These are phyloP conservation scores for Colletotrichum spinosum DNA, from an alignment of 2,329 filamentous ascomycete genomes.

Conservation along the genomic window DNA sequence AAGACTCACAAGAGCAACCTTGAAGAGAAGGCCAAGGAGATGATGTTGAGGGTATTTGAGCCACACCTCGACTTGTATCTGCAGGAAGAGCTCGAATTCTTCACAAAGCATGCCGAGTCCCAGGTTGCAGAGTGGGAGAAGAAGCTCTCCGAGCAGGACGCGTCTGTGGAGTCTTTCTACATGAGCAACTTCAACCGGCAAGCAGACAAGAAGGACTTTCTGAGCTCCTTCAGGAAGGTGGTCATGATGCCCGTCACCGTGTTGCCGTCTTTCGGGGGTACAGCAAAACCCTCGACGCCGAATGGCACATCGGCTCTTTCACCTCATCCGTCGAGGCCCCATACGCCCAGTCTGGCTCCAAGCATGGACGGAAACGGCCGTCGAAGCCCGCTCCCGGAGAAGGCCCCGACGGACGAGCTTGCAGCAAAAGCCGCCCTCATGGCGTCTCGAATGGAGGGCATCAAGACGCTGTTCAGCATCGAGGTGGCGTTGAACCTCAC, in stretches of 20 bases:
- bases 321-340: conserved; percentile 59
- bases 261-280: conserved; percentile 71
- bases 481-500: conserved; percentile 92
- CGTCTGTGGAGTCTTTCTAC: conserved; percentile 90
- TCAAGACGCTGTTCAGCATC: conserved; percentile 94
- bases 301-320: conserved; percentile 47
- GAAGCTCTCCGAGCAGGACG: conserved; percentile 90
- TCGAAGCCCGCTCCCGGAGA: conserved; percentile 60
- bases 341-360: conserved; percentile 58
- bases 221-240: conserved; percentile 97
- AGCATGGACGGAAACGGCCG: conserved; percentile 54
- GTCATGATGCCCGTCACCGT: conserved; percentile 99
- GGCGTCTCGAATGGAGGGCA: conserved; percentile 93
- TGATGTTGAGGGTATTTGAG: conserved; percentile 83
- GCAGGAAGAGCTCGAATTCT: conserved; percentile 89
- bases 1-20: conserved; percentile 71
- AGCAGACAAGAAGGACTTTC: conserved; percentile 94
- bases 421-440: conserved; percentile 98
- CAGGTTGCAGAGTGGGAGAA: conserved; percentile 91
- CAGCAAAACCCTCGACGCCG: conserved; percentile 40
- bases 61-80: conserved; percentile 95
- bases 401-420: conserved; percentile 89
- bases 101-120: conserved; percentile 79
- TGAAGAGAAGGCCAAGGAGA: conserved; percentile 72
- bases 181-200: conserved; percentile 96